Conservation (phyloP, 139 green algal species). For the Marvania coccoides region DNA sequence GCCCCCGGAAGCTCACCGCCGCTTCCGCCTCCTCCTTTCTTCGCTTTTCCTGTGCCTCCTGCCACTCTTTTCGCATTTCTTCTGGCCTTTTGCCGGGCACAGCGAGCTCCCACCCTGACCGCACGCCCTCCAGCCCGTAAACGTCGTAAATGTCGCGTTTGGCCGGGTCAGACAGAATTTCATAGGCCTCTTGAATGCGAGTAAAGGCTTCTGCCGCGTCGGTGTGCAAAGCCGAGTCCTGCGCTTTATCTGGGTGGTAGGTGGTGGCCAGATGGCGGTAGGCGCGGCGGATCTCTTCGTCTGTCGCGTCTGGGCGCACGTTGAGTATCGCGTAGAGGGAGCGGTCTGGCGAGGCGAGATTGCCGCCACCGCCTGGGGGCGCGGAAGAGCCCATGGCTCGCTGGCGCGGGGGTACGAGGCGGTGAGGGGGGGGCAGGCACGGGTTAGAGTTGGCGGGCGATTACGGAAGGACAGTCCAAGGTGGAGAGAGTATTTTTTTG, state of each 20-base stretch:
- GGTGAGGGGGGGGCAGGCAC: too few relatives aligned
- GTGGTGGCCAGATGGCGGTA: conserved; percentile 37
- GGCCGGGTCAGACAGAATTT: conserved; percentile 35
- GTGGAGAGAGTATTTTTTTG: too few relatives aligned
- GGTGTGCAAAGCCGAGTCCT: conserved; percentile 7
- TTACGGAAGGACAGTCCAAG: too few relatives aligned
- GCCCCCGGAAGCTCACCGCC: conserved; percentile 22
- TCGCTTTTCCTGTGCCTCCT: conserved; percentile 25
- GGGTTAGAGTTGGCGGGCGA: too few relatives aligned
- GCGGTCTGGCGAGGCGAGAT: background rate
- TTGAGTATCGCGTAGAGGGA: conserved; percentile 18
- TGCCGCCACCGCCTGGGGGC: too few relatives aligned
- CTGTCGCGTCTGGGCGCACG: conserved; percentile 6
- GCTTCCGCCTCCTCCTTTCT: background rate
- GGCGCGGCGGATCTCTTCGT: conserved; percentile 25
- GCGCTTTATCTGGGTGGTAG: conserved; percentile 47
- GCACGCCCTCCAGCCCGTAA: conserved; percentile 42
- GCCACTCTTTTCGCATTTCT: conserved; percentile 36
- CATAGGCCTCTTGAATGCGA: conserved; percentile 41
- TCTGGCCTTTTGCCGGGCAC: conserved; percentile 11
- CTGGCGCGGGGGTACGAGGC: too few relatives aligned
- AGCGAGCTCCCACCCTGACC: conserved; percentile 33
- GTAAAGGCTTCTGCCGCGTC: conserved; percentile 30
- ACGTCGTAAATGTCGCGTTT: conserved; percentile 47
- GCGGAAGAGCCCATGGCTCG: too few relatives aligned